Percentiles rank a stretch among this genome's conserved stretches.
These are phyloP conservation scores for Fusarium compactum DNA, from an alignment of 2,329 filamentous ascomycete species.

Conservation along the genomic window DNA sequence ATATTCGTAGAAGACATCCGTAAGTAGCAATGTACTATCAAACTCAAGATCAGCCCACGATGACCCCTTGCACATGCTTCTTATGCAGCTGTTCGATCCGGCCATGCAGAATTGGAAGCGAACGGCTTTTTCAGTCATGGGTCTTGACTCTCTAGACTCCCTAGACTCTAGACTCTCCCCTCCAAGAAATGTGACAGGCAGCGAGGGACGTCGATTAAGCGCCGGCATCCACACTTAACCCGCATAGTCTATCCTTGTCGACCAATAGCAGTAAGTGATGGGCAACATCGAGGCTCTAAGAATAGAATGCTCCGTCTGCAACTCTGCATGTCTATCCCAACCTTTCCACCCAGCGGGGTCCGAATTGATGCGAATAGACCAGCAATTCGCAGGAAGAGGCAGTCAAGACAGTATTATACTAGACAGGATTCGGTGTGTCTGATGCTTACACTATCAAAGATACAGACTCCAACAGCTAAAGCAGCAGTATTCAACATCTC, in stretches of 20 bases:
- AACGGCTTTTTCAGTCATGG: slow-evolving; percentile 34
- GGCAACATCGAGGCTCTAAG: slow-evolving; percentile 36
- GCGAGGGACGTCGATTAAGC: slow-evolving; percentile 43
- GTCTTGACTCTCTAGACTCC: slow-evolving; percentile 2
- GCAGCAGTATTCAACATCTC: background rate
- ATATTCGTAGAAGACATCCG: background rate
- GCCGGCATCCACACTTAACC: slow-evolving; percentile 44
- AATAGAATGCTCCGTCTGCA: slow-evolving; percentile 41
- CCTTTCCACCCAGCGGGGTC: slow-evolving; percentile 36
- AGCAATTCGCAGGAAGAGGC: background rate
- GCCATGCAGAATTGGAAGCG: slow-evolving; percentile 12
- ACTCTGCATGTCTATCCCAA: slow-evolving; percentile 33
- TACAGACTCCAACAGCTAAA: background rate
- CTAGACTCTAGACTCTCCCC: slow-evolving; percentile 4
- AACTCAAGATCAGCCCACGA: slow-evolving; percentile 34
- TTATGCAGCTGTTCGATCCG: slow-evolving; percentile 36
- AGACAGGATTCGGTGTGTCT: background rate
- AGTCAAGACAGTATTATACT: background rate
- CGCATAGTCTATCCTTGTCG: slow-evolving; percentile 31
- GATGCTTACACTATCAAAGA: background rate
- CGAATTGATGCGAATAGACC: slow-evolving; percentile 8
- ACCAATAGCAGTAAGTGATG: slow-evolving; percentile 33
- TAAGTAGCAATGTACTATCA: slow-evolving; percentile 2
- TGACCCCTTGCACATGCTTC: slow-evolving; percentile 31
- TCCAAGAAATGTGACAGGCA: slow-evolving; percentile 38